phyloP scores from a whole-genome alignment of 2,329 filamentous ascomycete species.

The Aspergillus floridensis region DNA sequence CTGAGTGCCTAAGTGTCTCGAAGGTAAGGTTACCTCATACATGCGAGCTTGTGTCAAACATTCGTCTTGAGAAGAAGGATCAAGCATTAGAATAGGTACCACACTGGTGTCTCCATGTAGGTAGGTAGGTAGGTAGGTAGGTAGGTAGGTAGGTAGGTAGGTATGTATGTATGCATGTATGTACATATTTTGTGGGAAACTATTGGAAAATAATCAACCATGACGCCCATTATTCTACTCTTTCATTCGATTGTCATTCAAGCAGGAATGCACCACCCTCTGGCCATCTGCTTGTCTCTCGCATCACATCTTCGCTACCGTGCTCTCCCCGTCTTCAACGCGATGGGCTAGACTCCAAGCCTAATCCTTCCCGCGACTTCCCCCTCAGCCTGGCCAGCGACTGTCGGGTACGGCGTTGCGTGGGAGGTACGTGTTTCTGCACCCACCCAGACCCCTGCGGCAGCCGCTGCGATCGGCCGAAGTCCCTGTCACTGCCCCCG shows the following conservation, averaged over 20 bases:
- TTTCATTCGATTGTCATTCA: neutral
- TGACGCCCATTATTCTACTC: neutral
- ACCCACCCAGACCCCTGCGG: slow-evolving; percentile 31
- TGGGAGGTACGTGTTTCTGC: slow-evolving; percentile 23
- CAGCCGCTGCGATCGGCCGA: slow-evolving; percentile 27
- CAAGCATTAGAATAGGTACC: too few relatives aligned
- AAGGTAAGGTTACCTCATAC: too few relatives aligned
- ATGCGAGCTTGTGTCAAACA: too few relatives aligned
- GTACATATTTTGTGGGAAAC: too few relatives aligned
- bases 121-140: too few relatives aligned
- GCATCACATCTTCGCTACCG: neutral
- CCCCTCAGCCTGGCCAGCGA: slow-evolving; percentile 14
- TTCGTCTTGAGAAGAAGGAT: too few relatives aligned
- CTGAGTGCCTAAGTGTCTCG: neutral
- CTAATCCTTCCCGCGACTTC: neutral
- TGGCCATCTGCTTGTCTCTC: neutral
- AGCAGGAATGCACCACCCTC: neutral
- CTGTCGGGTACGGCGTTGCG: slow-evolving; percentile 19
- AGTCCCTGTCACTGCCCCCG: slow-evolving; percentile 30
- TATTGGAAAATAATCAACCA: too few relatives aligned
- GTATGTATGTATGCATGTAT: too few relatives aligned
- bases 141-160: too few relatives aligned
- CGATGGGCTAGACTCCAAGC: slow-evolving; percentile 11
- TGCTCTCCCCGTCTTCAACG: slow-evolving; percentile 16
- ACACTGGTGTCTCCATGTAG: too few relatives aligned